Base-by-base conservation (phyloP, 2,329 filamentous ascomycete species). In the Emmonsia crescens region DNA sequence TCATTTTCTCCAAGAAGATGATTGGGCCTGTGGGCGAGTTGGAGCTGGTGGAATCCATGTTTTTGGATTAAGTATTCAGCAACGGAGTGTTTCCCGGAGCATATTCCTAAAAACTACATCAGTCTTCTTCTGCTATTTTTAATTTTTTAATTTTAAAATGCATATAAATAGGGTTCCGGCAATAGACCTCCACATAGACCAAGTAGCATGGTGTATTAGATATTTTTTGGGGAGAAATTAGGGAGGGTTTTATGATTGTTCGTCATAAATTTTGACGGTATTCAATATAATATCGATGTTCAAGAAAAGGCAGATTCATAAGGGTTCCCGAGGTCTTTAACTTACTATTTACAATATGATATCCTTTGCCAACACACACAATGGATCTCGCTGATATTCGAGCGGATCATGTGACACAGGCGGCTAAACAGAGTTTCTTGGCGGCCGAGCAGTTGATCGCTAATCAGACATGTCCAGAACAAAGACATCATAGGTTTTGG, bases 11-110 rank as follows among this genome's bases (percentile, higher is more conserved):
- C 56, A 33, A 51, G 57, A 69, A 62, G 56, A 70, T 66, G 16
- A 68, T 71, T 40, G 70, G 72, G 51, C 40, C 66, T 72, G 42
- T 60, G 62, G 48, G 72, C 75, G 36, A 96, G 80, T 68, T 84
- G 81, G 62, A 96, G 82, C 55, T 84, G 84, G 64, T 83, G 85
- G 76, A 97, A 99, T 64, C 84, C 85, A 75, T 96, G 89, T 66
- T 92, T 84, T 65, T 91, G 83, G 66, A 92, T 84, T 9, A 99
- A 84, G 73, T 96, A 96, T 60, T 89, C 84, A 62, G 91, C 91
- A 66, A 97, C 89, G 10, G 91, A 90, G 72, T 86, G 87, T 78
- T 96, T 97, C 70, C 94, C 94, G 57, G 93, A 87, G 78, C 92
- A 97, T 69, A 96, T 93, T 70, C 89, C 92, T 94, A 70, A 48